Percentiles rank a stretch among this genome's conserved stretches.
Conservation (phyloP, 176 grass and related monocot species). For the Lolium rigidum region DNA sequence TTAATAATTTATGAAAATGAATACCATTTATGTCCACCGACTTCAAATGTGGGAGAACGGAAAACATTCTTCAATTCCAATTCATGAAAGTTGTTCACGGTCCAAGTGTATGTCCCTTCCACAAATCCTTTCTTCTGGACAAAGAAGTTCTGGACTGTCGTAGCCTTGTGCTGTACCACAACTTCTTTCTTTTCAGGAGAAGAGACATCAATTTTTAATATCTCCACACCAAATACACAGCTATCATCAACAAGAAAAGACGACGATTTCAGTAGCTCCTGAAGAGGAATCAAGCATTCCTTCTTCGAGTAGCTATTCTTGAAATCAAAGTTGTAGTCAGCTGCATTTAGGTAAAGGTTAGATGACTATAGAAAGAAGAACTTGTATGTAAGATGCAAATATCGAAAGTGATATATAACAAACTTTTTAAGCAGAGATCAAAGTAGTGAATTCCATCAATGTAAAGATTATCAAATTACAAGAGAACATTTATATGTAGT, state of each 20-base stretch:
- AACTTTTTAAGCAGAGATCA: not conserved
- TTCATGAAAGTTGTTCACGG: not conserved
- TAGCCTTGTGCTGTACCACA: slow-evolving; percentile 24
- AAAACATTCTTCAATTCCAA: not conserved
- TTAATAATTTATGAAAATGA: not conserved
- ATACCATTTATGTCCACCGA: slow-evolving; percentile 31
- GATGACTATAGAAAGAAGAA: slow-evolving; percentile 6
- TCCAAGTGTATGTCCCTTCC: slow-evolving; percentile 37
- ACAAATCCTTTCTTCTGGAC: slow-evolving; percentile 25
- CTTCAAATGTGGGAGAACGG: slow-evolving; percentile 38
- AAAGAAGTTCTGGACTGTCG: slow-evolving; percentile 24
- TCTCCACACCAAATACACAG: slow-evolving; percentile 45
- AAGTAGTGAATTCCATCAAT: not conserved
- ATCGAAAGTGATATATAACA: not conserved
- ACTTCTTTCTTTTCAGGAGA: slow-evolving; percentile 3
- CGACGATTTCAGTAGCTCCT: slow-evolving; percentile 41
- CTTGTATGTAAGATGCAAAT: slow-evolving; percentile 20
- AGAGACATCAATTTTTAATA: slow-evolving; percentile 18
- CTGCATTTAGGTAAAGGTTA: too few species aligned
- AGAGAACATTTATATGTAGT: not conserved
- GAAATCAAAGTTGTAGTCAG: not conserved
- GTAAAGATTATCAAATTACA: not conserved
- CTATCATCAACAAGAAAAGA: slow-evolving; percentile 40
- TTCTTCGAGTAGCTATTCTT: not conserved
- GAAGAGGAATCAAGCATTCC: slow-evolving; percentile 22